Conservation (phyloP, 768 basidiomycete species). For the Leucocoprinus birnbaumii region DNA sequence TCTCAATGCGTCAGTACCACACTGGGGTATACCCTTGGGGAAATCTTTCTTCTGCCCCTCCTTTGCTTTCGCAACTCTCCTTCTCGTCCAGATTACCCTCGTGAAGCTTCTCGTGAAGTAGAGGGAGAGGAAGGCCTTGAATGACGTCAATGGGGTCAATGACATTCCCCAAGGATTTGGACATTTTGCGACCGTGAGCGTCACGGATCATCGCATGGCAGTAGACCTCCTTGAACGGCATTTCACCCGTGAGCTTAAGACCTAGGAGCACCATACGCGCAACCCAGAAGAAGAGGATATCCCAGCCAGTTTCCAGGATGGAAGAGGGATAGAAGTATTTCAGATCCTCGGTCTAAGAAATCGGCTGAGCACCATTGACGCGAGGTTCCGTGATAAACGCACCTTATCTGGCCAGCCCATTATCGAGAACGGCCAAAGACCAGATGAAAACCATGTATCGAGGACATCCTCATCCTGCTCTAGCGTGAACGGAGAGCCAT, state of each 20-base stretch:
- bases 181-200: constrained; percentile 98
- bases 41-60: constrained; percentile 98
- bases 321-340: constrained; percentile 83
- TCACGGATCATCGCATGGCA: constrained; percentile 99
- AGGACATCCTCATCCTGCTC: constrained; percentile 96
- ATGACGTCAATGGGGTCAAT: constrained; percentile 97
- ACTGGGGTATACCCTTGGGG: constrained; percentile 98
- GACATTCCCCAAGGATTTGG: constrained; percentile 96
- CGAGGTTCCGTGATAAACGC: background rate
- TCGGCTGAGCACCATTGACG: constrained; percentile 11
- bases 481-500: constrained; percentile 64
- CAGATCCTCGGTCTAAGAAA: constrained; percentile 67
- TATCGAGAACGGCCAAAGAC: constrained; percentile 95
- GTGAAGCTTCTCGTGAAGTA: constrained; percentile 79
- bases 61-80: constrained; percentile 87
- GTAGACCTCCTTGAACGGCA: constrained; percentile 94
- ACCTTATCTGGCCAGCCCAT: constrained; percentile 98
- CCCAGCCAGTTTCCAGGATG: constrained; percentile 98
- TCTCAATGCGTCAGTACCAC: constrained; percentile 93
- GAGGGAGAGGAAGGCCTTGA: constrained; percentile 75
- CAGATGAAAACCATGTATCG: constrained; percentile 99
- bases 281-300: constrained; percentile 99
- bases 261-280: constrained; percentile 97
- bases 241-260: constrained; percentile 78
- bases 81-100: constrained; percentile 93